phyloP scores from a whole-genome alignment of 2,329 filamentous ascomycete species.

The Sclerotinia trifoliorum region DNA sequence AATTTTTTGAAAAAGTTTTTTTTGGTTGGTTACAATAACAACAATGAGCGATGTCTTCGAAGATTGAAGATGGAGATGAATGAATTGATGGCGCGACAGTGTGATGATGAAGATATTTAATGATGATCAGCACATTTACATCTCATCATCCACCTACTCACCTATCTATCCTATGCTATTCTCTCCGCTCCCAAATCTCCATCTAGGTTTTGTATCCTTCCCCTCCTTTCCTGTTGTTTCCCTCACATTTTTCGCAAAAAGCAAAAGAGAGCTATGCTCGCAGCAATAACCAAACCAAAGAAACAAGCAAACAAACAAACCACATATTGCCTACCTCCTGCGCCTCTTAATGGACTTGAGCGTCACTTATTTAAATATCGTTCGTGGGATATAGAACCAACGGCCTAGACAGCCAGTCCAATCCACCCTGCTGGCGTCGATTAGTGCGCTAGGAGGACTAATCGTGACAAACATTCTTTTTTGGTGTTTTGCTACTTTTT shows the following conservation, averaged over 20 bases:
- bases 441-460: constrained; percentile 43
- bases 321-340: constrained; percentile 44
- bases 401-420: constrained; percentile 43
- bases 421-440: constrained; percentile 43
- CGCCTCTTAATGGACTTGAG: constrained; percentile 41
- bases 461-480: constrained; percentile 40
- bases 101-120: background rate
- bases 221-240: background rate
- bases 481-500: background rate
- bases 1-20: background rate
- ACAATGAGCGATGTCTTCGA: background rate
- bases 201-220: background rate
- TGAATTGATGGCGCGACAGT: background rate
- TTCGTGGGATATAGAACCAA: constrained; percentile 42
- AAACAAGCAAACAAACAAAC: constrained; percentile 29
- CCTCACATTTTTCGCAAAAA: background rate
- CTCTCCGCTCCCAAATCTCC: background rate
- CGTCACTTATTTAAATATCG: constrained; percentile 43
- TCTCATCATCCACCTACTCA: background rate
- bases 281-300: background rate
- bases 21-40: background rate
- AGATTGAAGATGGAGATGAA: background rate
- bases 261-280: too few relatives aligned
- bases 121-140: background rate
- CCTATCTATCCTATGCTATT: background rate